Evolutionary conservation across 371 early-diverging fungal genomes (phyloP).

Genomic region (Phascolomyces articulosus): DNA sequence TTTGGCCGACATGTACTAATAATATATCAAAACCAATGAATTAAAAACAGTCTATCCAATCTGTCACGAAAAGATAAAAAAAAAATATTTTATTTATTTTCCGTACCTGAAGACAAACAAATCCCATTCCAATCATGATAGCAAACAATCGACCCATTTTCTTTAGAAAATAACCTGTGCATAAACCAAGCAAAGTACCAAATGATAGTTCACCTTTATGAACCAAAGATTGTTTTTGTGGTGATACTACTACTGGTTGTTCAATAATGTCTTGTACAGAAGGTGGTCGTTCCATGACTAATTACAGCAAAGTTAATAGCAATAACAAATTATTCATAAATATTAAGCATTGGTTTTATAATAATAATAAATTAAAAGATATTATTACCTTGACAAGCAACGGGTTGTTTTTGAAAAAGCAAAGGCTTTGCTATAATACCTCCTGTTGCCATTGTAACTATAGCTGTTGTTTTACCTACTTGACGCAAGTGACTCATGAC

Average conservation of each 20-base stretch:
- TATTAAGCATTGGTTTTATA: too few species aligned
- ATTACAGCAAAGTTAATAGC: too few species aligned
- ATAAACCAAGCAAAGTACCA: conserved; percentile 46
- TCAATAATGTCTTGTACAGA: not conserved
- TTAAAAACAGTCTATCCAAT: not conserved
- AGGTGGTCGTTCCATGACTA: too few species aligned
- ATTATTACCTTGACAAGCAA: conserved; percentile 9
- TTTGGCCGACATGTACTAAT: conserved; percentile 45
- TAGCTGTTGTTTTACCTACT: not conserved
- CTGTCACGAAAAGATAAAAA: not conserved
- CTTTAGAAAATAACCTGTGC: conserved; percentile 49
- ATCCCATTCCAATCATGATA: conserved; percentile 44
- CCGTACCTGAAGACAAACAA: conserved; percentile 52
- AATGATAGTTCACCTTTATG: conserved; percentile 47
- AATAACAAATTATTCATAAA: too few species aligned
- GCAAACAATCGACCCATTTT: conserved; percentile 47
- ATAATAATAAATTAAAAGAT: too few species aligned
- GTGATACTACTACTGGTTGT: not conserved
- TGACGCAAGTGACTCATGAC: not conserved
- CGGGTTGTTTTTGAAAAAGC: not conserved
- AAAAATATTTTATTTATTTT: conserved; percentile 3
- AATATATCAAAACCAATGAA: not conserved
- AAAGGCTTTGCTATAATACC: not conserved
- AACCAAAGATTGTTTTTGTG: conserved; percentile 16
- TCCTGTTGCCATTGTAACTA: not conserved